A percentile compares a stretch with the other conserved stretches of the same genome.
Conservation (phyloP, 768 basidiomycete species). For the Amanita fuliginea region DNA sequence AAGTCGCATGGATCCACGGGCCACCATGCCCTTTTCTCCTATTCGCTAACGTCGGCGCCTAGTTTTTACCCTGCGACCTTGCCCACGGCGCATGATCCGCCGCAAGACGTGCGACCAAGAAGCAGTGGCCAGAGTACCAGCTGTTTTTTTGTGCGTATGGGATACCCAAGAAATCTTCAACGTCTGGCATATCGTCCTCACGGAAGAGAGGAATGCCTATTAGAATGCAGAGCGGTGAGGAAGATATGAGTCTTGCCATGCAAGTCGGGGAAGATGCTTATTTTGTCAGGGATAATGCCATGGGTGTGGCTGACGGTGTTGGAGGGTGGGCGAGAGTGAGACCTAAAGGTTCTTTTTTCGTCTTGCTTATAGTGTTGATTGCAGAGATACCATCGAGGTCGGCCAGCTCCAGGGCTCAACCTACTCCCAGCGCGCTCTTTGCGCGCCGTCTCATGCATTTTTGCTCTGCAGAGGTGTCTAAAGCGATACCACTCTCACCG, state of each 20-base stretch:
- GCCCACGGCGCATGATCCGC: conserved; percentile 15
- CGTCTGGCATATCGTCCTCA: conserved; percentile 9
- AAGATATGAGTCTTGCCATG: conserved; percentile 38
- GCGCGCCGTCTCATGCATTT: conserved; percentile 81
- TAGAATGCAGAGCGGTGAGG: conserved; percentile 17
- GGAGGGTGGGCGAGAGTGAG: conserved; percentile 70
- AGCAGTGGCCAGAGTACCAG: conserved; percentile 24
- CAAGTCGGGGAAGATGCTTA: conserved; percentile 93
- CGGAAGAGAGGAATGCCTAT: conserved; percentile 12
- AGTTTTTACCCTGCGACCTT: conserved; percentile 18
- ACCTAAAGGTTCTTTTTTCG: conserved; percentile 16
- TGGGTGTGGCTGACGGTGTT: conserved; percentile 94
- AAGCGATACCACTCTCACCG: conserved; percentile 7
- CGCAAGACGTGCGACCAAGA: conserved; percentile 15
- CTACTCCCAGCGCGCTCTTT: conserved; percentile 42
- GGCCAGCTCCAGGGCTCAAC: conserved; percentile 12
- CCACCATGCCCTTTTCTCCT: conserved; percentile 12
- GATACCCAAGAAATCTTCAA: conserved; percentile 51
- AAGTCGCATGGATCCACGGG: conserved; percentile 4
- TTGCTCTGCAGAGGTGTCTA: conserved; percentile 49
- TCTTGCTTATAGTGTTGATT: background rate
- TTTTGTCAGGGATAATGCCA: conserved; percentile 69
- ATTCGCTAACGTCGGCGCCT: conserved; percentile 22
- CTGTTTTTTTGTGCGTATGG: conserved; percentile 80
- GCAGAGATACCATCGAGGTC: conserved; percentile 6